A percentile compares a stretch with the other conserved stretches of the same genome.
Evolutionary conservation across 2,329 filamentous ascomycete species (phyloP).

Genomic region (Boeremia exigua): DNA sequence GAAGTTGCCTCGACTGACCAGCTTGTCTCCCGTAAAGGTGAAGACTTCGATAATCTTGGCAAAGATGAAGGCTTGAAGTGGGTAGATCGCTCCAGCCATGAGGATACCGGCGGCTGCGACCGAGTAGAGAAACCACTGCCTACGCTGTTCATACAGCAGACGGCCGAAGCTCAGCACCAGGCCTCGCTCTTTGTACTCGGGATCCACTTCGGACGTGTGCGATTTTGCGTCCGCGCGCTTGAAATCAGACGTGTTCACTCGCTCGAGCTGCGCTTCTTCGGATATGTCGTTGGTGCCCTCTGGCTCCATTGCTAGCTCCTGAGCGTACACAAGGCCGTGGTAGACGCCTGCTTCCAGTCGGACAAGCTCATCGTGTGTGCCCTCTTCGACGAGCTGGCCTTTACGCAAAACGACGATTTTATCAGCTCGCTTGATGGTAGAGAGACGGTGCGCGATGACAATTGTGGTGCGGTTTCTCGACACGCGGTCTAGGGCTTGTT

Average conservation of each 20-base stretch:
- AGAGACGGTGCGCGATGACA: conserved; percentile 79
- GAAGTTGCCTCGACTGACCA: conserved; percentile 56
- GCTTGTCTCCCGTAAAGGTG: conserved; percentile 37
- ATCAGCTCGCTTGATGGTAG: conserved; percentile 78
- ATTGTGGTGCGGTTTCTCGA: conserved; percentile 72
- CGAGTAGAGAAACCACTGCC: conserved; percentile 43
- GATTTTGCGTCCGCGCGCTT: conserved; percentile 30
- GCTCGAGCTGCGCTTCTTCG: conserved; percentile 11
- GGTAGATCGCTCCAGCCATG: conserved; percentile 45
- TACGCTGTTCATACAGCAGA: conserved; percentile 43
- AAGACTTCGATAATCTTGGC: conserved; percentile 48
- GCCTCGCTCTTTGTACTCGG: conserved; percentile 39
- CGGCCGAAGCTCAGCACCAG: conserved; percentile 43
- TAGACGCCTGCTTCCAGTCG: conserved; percentile 67
- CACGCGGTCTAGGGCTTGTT: conserved; percentile 64
- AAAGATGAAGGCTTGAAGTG: conserved; percentile 49
- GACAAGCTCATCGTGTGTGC: conserved; percentile 76
- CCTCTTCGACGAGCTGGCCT: conserved; percentile 74
- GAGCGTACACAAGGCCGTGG: conserved; percentile 65
- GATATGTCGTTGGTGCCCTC: conserved; percentile 17
- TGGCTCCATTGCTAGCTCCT: conserved; percentile 40
- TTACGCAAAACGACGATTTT: conserved; percentile 77
- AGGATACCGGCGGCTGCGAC: conserved; percentile 39
- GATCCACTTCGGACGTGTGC: conserved; percentile 20
- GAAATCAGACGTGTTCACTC: conserved; percentile 17